Conservation (phyloP, 768 basidiomycete genomes). For the Pisolithus microcarpus region DNA sequence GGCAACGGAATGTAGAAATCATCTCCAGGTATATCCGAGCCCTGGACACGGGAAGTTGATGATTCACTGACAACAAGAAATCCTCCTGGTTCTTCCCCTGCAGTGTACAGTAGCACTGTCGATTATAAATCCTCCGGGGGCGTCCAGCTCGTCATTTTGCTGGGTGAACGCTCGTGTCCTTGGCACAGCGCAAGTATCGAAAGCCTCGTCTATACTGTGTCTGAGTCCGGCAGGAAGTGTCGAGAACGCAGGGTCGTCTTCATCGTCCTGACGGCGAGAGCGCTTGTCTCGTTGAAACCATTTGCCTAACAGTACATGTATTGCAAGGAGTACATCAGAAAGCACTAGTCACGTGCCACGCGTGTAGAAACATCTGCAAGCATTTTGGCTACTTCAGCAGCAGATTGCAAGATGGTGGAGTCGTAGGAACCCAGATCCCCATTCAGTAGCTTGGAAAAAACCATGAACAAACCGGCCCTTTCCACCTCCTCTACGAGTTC, state of each 20-base stretch:
- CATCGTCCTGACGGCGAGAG: background rate
- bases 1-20: slow-evolving; percentile 42
- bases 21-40: background rate
- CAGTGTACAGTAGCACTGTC: slow-evolving; percentile 15
- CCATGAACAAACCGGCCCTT: slow-evolving; percentile 44
- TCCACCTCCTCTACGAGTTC: slow-evolving; percentile 46
- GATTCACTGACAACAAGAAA: slow-evolving; percentile 21
- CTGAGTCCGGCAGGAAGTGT: slow-evolving; percentile 37
- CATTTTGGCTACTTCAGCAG: slow-evolving; percentile 44
- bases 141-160: slow-evolving; percentile 3
- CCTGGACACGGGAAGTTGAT: slow-evolving; percentile 3
- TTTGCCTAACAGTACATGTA: background rate
- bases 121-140: slow-evolving; percentile 30
- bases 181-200: slow-evolving; percentile 23
- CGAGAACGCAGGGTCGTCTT: slow-evolving; percentile 28
- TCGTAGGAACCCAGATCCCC: slow-evolving; percentile 28
- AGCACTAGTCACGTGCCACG: slow-evolving; percentile 4
- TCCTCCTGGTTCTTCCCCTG: slow-evolving; percentile 21
- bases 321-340: background rate
- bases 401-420: slow-evolving; percentile 38
- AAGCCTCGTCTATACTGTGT: slow-evolving; percentile 46
- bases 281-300: background rate
- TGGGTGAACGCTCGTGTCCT: background rate
- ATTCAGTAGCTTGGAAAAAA: slow-evolving; percentile 46
- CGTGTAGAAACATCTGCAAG: slow-evolving; percentile 23